Conservation (phyloP, 2,329 filamentous ascomycete genomes). For the Phyllosticta capitalensis region DNA sequence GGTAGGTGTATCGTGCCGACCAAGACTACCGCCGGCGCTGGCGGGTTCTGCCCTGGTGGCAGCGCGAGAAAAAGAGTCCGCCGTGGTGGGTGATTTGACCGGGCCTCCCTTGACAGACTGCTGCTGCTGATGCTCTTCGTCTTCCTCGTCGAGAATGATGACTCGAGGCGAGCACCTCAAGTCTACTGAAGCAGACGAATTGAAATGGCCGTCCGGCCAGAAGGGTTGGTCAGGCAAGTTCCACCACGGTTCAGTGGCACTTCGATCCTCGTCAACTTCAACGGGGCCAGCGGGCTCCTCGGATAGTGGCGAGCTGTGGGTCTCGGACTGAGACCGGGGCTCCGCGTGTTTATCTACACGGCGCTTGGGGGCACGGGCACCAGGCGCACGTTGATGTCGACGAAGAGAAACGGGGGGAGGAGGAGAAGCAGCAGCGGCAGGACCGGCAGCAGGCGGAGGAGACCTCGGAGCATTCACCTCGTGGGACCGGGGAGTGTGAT, state of each 20-base stretch:
- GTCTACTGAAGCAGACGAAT: neutral
- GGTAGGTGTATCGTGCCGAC: neutral
- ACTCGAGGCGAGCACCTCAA: neutral
- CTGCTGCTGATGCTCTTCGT: neutral
- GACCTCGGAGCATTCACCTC: neutral
- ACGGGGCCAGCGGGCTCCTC: neutral
- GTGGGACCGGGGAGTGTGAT: slow-evolving; percentile 23
- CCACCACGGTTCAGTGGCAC: slow-evolving; percentile 4
- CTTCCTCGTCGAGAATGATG: neutral
- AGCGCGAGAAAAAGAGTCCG: neutral
- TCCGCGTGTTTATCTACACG: neutral
- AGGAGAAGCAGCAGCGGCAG: neutral
- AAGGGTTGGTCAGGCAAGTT: slow-evolving; percentile 7
- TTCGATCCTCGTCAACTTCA: neutral
- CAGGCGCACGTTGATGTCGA: neutral
- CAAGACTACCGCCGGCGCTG: neutral
- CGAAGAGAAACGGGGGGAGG: neutral
- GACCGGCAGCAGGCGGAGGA: neutral
- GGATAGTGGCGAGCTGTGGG: neutral
- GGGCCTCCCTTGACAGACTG: neutral
- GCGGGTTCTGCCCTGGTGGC: neutral
- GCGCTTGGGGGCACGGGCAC: neutral
- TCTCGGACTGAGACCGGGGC: neutral
- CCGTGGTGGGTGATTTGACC: neutral
- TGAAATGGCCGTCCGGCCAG: slow-evolving; percentile 1